Base-by-base conservation (phyloP, 2,329 filamentous ascomycete genomes). In the Phaeosphaeria sp. region DNA sequence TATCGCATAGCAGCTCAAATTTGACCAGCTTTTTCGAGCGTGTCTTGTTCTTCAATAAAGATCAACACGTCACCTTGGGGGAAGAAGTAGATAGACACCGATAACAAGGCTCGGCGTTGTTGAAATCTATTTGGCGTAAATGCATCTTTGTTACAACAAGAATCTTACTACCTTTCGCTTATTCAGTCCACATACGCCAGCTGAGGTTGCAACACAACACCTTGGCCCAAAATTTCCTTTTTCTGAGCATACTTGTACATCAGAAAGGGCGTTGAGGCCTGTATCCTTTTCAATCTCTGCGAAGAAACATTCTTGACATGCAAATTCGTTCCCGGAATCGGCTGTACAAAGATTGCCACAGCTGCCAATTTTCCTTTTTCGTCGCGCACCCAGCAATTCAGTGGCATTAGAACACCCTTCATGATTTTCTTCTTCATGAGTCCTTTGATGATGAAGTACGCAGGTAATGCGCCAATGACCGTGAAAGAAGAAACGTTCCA, bases 131-230 rank as follows among this genome's bases (percentile, higher is more conserved):
- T 27, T 27, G 25, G 25, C 25, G 5, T 4, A 9, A 27, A 27
- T 27, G 25, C 25, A 27, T n/a, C n/a, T n/a, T n/a, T n/a, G n/a
- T n/a, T n/a, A n/a, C n/a, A n/a, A n/a, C n/a, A n/a, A n/a, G n/a
- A n/a, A n/a, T n/a, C n/a, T n/a, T n/a, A n/a, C n/a, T n/a, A n/a
- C n/a, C n/a, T n/a, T n/a, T n/a, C n/a, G n/a, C n/a, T 5, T 27
- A 27, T 23, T 23, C 25, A 46, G 6, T 46, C 43, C 3, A 27
- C 6, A 50, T 50, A 50, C 6, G 30, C 42, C 17, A 52, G 33
- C n/a, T 39, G 25, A 5, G 50, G 50, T 21, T 52, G 50, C 25
- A 52, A 46, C 41, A 52, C 50, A 33, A 52, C 41, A 7, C 25
- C 50, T 17, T 52, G 41, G 6, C 50, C 50, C 17, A 33, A 3